Percentiles rank a stretch among this genome's conserved stretches.
Conservation (phyloP, 2,329 filamentous ascomycete genomes). For the Epichloe sp. region DNA sequence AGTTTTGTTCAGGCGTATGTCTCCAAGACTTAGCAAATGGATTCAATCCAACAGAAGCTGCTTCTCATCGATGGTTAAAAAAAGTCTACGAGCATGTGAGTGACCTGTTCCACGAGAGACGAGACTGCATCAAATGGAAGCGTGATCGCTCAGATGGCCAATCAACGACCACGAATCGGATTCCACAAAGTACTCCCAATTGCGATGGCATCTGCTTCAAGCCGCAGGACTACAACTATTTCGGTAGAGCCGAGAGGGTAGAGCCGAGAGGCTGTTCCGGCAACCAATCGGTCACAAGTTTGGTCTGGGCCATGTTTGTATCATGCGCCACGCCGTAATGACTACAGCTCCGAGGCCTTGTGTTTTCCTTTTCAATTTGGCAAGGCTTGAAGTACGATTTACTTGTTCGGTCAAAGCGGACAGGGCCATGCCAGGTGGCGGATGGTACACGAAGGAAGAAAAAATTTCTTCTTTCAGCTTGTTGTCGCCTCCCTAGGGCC, state of each 20-base stretch:
- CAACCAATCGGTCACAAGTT: background rate
- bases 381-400: background rate
- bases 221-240: background rate
- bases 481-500: too few relatives aligned
- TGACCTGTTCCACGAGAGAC: too few relatives aligned
- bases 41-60: too few relatives aligned
- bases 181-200: background rate
- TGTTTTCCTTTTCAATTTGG: background rate
- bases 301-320: background rate
- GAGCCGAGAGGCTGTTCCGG: background rate
- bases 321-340: background rate
- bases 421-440: too few relatives aligned
- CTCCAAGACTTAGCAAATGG: too few relatives aligned
- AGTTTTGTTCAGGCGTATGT: too few relatives aligned
- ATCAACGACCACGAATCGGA: background rate
- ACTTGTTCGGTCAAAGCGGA: background rate
- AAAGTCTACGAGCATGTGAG: too few relatives aligned
- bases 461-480: background rate
- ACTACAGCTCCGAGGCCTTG: background rate
- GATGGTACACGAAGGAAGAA: background rate
- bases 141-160: background rate
- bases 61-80: too few relatives aligned
- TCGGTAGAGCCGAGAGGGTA: constrained; percentile 1
- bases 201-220: too few relatives aligned
- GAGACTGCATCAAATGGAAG: background rate